Conservation (phyloP, 2,329 filamentous ascomycete species). For the Penicillium frequentans region DNA sequence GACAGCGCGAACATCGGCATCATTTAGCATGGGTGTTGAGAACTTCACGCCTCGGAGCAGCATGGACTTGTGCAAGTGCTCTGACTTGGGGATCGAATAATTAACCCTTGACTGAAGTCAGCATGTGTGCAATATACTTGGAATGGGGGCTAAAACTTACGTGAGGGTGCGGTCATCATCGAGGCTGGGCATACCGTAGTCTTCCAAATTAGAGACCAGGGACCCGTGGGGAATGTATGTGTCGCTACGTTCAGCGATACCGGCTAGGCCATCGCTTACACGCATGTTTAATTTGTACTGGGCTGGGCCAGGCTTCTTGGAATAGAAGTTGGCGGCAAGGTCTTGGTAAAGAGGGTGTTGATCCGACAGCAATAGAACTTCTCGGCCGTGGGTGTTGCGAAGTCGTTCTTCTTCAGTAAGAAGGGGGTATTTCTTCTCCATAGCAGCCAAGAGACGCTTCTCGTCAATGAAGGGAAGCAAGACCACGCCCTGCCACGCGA, state of each 20-base stretch:
- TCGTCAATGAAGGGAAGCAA: conserved; percentile 96
- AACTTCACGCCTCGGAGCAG: conserved; percentile 80
- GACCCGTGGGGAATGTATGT: conserved; percentile 81
- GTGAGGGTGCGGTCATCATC: conserved; percentile 85
- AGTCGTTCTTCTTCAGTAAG: conserved; percentile 73
- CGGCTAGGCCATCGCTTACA: conserved; percentile 74
- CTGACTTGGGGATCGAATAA: conserved; percentile 76
- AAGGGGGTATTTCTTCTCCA: conserved; percentile 77
- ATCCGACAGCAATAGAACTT: conserved; percentile 82
- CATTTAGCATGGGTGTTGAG: conserved; percentile 69
- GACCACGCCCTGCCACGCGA: conserved; percentile 95
- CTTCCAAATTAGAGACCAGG: conserved; percentile 74
- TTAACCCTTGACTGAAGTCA: conserved; percentile 63
- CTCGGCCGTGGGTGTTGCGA: conserved; percentile 77
- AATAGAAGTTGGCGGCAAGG: conserved; percentile 82
- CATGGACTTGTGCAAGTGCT: conserved; percentile 86
- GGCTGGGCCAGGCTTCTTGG: conserved; percentile 72
- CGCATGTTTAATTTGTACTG: conserved; percentile 73
- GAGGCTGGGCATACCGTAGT: conserved; percentile 69
- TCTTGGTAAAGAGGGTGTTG: conserved; percentile 83
- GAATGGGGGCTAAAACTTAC: conserved; percentile 50
- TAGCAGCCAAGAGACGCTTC: conserved; percentile 76
- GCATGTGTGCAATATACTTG: conserved; percentile 1
- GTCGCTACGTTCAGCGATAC: conserved; percentile 77
- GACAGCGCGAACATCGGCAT: conserved; percentile 72